Percentiles rank a stretch among this genome's conserved stretches.
These are phyloP conservation scores for Plasmopara viticola DNA, from an alignment of 352 stramenopile species.

Conservation along the genomic window DNA sequence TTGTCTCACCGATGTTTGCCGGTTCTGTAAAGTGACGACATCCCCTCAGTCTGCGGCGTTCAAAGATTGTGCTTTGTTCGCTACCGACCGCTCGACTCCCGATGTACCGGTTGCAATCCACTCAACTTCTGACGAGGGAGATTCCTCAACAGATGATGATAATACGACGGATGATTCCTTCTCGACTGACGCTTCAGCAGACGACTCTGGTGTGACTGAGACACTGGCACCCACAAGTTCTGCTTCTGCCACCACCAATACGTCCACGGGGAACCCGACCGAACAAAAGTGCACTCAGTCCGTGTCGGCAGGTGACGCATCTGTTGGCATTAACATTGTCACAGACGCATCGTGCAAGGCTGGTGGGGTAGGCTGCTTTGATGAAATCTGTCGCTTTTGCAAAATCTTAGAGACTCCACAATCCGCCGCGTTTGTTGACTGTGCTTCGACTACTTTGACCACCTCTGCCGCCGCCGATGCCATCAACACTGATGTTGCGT, in stretches of 20 bases:
- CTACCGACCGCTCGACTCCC: neutral
- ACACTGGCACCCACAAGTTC: neutral
- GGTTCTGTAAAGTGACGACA: constrained; percentile 16
- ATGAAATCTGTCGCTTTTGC: constrained; percentile 18
- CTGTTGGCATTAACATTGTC: constrained; percentile 25
- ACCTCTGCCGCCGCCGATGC: neutral
- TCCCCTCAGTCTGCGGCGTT: constrained; percentile 7
- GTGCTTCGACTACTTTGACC: neutral
- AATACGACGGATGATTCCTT: neutral
- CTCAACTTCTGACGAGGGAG: neutral
- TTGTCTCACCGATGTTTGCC: constrained; percentile 14
- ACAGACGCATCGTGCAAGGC: constrained; percentile 18
- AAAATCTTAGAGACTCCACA: constrained; percentile 8
- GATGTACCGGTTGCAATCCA: neutral
- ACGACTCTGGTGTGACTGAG: neutral
- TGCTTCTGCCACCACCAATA: neutral
- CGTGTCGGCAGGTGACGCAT: constrained; percentile 18
- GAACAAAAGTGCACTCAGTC: constrained; percentile 11
- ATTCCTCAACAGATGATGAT: neutral
- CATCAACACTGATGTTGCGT: constrained; percentile 1
- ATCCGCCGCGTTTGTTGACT: constrained; percentile 10
- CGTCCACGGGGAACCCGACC: constrained; percentile 3
- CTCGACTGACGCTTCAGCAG: neutral
- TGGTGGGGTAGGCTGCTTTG: constrained; percentile 16
- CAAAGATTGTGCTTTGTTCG: constrained; percentile 2